Evolutionary conservation across 768 basidiomycete genomes (phyloP).

Genomic region (Termitomyces sp.): DNA sequence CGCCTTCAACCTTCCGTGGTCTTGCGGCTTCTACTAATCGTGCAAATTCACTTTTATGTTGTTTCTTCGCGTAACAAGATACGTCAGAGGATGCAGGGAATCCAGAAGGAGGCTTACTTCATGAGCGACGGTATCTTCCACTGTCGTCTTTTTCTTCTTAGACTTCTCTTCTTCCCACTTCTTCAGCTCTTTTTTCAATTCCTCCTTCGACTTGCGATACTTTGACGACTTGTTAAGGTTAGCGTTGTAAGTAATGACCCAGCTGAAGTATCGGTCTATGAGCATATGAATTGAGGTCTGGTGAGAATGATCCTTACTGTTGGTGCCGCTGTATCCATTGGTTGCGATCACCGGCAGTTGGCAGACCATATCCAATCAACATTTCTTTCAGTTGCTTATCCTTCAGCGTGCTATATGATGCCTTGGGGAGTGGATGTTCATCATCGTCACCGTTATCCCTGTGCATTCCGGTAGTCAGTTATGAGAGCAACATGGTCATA

Average conservation of each 20-base stretch:
- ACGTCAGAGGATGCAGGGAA: background rate
- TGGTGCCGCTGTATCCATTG: conserved; percentile 57
- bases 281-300: background rate
- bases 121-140: conserved; percentile 38
- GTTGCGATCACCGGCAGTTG: conserved; percentile 50
- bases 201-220: conserved; percentile 44
- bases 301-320: conserved; percentile 37
- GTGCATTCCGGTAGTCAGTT: background rate
- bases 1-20: conserved; percentile 15
- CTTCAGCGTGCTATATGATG: conserved; percentile 62
- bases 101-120: conserved; percentile 29
- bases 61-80: conserved; percentile 29
- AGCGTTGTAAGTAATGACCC: conserved; percentile 69
- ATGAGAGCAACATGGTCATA: background rate
- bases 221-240: conserved; percentile 57
- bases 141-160: conserved; percentile 37
- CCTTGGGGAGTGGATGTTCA: conserved; percentile 54
- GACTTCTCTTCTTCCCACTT: conserved; percentile 55
- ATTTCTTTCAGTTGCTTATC: conserved; percentile 59
- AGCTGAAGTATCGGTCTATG: conserved; percentile 37
- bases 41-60: conserved; percentile 38
- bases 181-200: conserved; percentile 53
- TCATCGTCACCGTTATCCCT: conserved; percentile 27
- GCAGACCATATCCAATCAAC: conserved; percentile 48
- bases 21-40: conserved; percentile 36